Conservation (phyloP, 2,329 filamentous ascomycete species). For the Xylogone sp. region DNA sequence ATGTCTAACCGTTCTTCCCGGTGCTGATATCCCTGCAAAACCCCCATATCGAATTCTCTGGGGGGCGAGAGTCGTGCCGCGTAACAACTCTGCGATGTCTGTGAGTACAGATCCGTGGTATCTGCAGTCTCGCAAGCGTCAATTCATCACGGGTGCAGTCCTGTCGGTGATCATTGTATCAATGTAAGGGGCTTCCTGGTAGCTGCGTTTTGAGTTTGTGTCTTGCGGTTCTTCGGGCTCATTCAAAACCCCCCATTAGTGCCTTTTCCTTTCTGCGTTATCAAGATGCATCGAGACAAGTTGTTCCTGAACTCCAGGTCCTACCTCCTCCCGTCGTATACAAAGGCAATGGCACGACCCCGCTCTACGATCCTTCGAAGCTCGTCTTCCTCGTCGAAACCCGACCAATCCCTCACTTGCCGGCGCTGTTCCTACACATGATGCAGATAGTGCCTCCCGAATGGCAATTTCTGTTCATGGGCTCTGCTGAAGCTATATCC, state of each 20-base stretch:
- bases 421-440: conserved; percentile 51
- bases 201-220: neutral
- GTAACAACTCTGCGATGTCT: neutral
- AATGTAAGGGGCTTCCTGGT: neutral
- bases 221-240: too few species aligned
- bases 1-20: too few species aligned
- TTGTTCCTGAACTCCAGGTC: neutral
- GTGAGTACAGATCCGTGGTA: neutral
- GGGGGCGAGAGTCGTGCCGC: too few species aligned
- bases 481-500: conserved; percentile 40
- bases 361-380: conserved; percentile 42
- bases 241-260: neutral
- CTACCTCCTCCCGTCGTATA: neutral
- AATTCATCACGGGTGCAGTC: neutral
- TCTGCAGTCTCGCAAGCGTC: neutral
- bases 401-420: conserved; percentile 43
- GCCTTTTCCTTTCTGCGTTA: neutral
- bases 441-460: conserved; percentile 50
- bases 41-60: too few species aligned
- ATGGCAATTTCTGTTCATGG: conserved; percentile 54
- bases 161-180: neutral
- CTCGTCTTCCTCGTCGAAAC: conserved; percentile 54
- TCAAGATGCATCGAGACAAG: neutral
- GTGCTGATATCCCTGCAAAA: too few species aligned
- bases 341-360: neutral